Evolutionary conservation across 805 yeast genomes (phyloP), one percentile per base, ranked within the genome.

Genomic region (Kuraishia piskuri): DNA sequence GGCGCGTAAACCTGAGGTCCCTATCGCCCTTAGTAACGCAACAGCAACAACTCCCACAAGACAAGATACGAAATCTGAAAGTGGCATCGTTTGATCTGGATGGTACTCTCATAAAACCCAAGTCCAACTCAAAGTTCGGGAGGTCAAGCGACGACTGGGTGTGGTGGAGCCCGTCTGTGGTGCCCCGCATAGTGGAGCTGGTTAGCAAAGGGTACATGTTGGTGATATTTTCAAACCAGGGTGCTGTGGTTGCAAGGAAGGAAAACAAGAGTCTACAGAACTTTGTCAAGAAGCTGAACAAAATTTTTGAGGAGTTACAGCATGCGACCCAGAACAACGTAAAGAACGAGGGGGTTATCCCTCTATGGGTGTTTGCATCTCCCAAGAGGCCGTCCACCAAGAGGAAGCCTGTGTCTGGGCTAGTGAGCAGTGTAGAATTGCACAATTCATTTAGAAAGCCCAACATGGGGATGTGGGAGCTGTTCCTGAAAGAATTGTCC

Each of bases 191-290:
- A 4, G 50, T 50, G 5, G 56, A 62, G 7, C 57, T 71, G 19
- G 50, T 36, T 12, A 47, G 55, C 2, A 48, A 55, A 1, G 55
- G 60, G 7, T 61, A 53, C 49, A 20, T 77, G 1, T 59, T 90
- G 2, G 91, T 85, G 2, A 78, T 92, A 1, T 88, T 92, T 64
- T 81, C 97, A 0, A 92, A 92, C 63, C 99, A 92, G 66, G 96
- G 92, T 21, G 86, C 83, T 0, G 77, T 83, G 2, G 68, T 80
- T 0, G 77, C 76, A 12, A 68, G 63, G 0, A 63, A 64, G 50
- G 66, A 69, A 3, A 62, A 63, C 19, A 71, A 65, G 51, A 71
- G 77, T 19, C 59, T 65, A 46, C 49, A 61, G 2, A 71, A 71
- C 22, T 77, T 84, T 56, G 66, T 67, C 0, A 58, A 57, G 2